Evolutionary conservation across 306 rosid genomes (phyloP).

Genomic region (Luffa aegyptiaca): DNA sequence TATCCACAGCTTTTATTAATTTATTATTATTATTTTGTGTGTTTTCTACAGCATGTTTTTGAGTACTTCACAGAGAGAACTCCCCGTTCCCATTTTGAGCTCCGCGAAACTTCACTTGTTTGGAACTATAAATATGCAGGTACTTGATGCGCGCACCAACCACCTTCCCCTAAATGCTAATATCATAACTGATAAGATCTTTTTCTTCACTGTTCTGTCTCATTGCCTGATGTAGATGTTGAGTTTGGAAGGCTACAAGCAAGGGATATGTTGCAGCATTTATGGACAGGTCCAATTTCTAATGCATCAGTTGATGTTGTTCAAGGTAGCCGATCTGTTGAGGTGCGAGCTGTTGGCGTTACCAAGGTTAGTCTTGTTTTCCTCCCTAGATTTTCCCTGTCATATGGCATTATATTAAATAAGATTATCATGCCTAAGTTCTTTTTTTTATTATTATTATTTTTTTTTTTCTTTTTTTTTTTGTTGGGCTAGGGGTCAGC

Average conservation of each 20-base stretch:
- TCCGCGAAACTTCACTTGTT: slow-evolving; percentile 77
- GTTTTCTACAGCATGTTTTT: slow-evolving; percentile 62
- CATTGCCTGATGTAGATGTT: slow-evolving; percentile 37
- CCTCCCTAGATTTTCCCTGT: neutral
- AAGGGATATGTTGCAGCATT: slow-evolving; percentile 94
- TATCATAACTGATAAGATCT: neutral
- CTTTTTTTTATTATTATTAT: too few species aligned
- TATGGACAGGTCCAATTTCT: slow-evolving; percentile 96
- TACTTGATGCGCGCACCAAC: neutral
- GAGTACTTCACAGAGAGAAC: slow-evolving; percentile 89
- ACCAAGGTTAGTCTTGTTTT: slow-evolving; percentile 48
- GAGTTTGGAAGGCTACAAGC: slow-evolving; percentile 97
- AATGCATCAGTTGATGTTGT: slow-evolving; percentile 91
- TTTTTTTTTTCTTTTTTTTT: slow-evolving; percentile 7
- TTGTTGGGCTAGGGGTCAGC: slow-evolving; percentile 72
- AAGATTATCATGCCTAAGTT: neutral
- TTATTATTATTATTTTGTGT: neutral
- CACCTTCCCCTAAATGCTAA: neutral
- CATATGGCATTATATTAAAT: neutral
- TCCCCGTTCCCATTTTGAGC: slow-evolving; percentile 69
- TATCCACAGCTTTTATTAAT: slow-evolving; percentile 9
- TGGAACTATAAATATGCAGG: slow-evolving; percentile 98
- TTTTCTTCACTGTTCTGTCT: slow-evolving; percentile 12
- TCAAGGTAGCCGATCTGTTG: slow-evolving; percentile 93
- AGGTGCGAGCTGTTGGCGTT: slow-evolving; percentile 91